A percentile compares a stretch with the other conserved stretches of the same genome.
Evolutionary conservation across 2,329 filamentous ascomycete genomes (phyloP).

Genomic region (Chalaropsis ovoidea): DNA sequence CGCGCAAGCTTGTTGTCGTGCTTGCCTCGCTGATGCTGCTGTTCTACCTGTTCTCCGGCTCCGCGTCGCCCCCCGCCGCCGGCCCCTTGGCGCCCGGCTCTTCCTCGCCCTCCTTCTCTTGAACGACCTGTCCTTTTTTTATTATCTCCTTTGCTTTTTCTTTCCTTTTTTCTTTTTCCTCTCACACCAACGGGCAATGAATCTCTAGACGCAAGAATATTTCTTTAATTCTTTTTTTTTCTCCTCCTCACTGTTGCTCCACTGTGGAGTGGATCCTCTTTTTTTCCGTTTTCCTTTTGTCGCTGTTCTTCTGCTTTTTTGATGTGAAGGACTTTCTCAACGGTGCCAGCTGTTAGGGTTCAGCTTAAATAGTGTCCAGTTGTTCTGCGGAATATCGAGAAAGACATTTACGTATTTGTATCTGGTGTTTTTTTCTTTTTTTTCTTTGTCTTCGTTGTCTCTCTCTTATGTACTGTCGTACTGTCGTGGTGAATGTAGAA

Average conservation of each 20-base stretch:
- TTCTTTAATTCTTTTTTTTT: slow-evolving; percentile 7
- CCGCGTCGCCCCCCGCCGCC: neutral
- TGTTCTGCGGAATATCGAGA: too few species aligned
- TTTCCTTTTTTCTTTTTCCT: neutral
- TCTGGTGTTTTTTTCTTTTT: too few species aligned
- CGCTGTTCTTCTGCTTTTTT: neutral
- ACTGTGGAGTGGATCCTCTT: too few species aligned
- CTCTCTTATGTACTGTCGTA: too few species aligned
- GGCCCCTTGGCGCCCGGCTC: neutral
- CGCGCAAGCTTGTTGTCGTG: slow-evolving; percentile 20
- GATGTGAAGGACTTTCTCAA: neutral
- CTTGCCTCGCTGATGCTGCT: slow-evolving; percentile 2
- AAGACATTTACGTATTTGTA: too few species aligned
- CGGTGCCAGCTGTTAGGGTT: neutral
- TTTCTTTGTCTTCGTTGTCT: neutral
- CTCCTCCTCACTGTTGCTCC: neutral
- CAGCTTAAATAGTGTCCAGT: too few species aligned
- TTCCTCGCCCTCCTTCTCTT: neutral
- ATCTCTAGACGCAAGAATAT: neutral
- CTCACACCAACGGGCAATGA: neutral
- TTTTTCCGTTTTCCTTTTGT: neutral
- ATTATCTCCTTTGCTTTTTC: neutral
- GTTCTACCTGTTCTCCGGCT: slow-evolving; percentile 20
- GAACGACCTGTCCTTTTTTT: neutral
- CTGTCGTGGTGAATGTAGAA: too few species aligned